phyloP scores from a whole-genome alignment of 305 asterid genomes.

The Fraxinus angustifolia region DNA sequence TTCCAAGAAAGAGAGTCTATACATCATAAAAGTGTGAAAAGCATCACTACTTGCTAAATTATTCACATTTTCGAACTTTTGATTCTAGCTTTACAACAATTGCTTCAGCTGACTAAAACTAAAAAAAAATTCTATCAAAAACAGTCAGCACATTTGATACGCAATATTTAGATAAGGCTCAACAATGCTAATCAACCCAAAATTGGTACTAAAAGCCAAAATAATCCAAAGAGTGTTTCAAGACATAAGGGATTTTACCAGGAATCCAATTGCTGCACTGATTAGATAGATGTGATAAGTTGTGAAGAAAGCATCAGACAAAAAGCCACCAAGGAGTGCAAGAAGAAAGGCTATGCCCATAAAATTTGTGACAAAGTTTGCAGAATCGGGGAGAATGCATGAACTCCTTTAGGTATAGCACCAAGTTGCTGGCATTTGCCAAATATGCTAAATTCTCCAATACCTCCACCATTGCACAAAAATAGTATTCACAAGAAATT shows the following conservation, averaged over 20 bases:
- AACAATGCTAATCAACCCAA: background rate
- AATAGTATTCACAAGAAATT: background rate
- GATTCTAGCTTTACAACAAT: background rate
- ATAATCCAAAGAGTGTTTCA: background rate
- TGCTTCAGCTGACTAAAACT: background rate
- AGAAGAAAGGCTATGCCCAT: conserved; percentile 93
- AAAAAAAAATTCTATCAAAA: background rate
- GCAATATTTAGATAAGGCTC: background rate
- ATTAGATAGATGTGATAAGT: conserved; percentile 58
- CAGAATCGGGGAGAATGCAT: conserved; percentile 80
- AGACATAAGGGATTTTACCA: conserved; percentile 39
- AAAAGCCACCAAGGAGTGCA: conserved; percentile 87
- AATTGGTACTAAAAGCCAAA: background rate
- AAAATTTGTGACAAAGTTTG: conserved; percentile 79
- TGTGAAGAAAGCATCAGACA: conserved; percentile 28
- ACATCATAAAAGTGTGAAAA: conserved; percentile 10
- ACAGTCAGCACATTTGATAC: background rate
- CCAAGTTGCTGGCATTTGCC: conserved; percentile 89
- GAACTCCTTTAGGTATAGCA: conserved; percentile 55
- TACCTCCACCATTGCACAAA: conserved; percentile 59
- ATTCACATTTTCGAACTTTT: conserved; percentile 16
- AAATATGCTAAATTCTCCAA: conserved; percentile 86
- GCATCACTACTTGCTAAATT: conserved; percentile 5
- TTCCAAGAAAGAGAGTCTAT: conserved; percentile 2
- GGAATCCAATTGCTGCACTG: conserved; percentile 57